Evolutionary conservation across 257 asterid species (phyloP).

Genomic region (Plantago ovata): DNA sequence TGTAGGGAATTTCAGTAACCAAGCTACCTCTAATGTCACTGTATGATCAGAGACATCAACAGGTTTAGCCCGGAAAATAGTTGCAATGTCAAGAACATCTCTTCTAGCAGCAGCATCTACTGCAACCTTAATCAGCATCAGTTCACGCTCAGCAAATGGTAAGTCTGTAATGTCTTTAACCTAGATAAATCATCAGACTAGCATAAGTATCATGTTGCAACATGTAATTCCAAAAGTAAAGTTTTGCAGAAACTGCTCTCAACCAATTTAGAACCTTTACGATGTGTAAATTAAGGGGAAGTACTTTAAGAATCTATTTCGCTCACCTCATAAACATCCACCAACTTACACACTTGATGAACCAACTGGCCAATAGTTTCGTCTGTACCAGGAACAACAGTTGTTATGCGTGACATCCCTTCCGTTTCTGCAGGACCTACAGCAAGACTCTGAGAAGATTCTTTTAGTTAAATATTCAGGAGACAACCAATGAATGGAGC

Average conservation of each 20-base stretch:
- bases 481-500: neutral
- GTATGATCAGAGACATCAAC: conserved; percentile 95
- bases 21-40: conserved; percentile 65
- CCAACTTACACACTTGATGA: conserved; percentile 72
- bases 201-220: neutral
- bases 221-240: neutral
- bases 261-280: neutral
- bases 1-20: conserved; percentile 9
- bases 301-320: neutral
- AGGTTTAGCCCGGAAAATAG: conserved; percentile 84
- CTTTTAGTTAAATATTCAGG: conserved; percentile 18
- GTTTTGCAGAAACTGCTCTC: neutral
- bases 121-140: conserved; percentile 85
- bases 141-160: conserved; percentile 91
- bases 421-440: conserved; percentile 82
- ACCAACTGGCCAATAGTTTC: conserved; percentile 68
- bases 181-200: conserved; percentile 30
- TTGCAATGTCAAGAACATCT: conserved; percentile 85
- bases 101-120: conserved; percentile 76
- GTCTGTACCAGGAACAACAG: conserved; percentile 89
- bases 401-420: conserved; percentile 81
- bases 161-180: conserved; percentile 69
- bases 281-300: neutral
- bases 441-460: conserved; percentile 73
- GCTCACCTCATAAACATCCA: conserved; percentile 74